Percentiles rank a stretch among this genome's conserved stretches.
Conservation (phyloP, 140 eudicot genomes). For the Anethum foeniculum region DNA sequence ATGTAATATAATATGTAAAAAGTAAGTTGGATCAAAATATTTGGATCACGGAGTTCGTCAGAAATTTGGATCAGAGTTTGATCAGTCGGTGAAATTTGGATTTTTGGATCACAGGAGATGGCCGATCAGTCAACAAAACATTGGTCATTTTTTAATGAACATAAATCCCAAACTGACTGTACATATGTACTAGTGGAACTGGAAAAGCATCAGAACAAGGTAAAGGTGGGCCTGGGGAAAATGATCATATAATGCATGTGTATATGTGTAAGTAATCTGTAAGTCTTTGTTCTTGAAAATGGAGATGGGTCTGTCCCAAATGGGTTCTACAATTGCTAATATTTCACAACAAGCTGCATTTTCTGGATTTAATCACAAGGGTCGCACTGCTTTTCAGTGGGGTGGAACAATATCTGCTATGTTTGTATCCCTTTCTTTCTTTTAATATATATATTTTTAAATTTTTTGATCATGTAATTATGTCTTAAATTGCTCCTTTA, state of each 20-base stretch:
- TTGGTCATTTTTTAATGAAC: not conserved
- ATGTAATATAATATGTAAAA: too few species aligned
- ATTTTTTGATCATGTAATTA: not conserved
- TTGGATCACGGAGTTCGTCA: too few species aligned
- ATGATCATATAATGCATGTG: not conserved
- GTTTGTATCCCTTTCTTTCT: not conserved
- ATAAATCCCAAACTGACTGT: not conserved
- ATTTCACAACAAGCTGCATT: not conserved
- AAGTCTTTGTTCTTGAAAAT: not conserved
- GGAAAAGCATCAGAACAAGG: not conserved
- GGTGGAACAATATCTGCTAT: conserved; percentile 24
- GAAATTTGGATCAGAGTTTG: too few species aligned
- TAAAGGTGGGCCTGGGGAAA: not conserved
- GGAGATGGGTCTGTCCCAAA: conserved; percentile 3
- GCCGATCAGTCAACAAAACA: not conserved
- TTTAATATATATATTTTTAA: not conserved
- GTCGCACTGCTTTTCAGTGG: conserved; percentile 21
- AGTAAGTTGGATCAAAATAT: too few species aligned
- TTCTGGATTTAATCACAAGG: not conserved
- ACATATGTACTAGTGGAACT: not conserved
- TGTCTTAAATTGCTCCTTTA: not conserved
- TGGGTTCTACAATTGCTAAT: not conserved
- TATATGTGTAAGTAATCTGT: not conserved
- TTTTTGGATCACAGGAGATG: too few species aligned
- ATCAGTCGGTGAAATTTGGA: too few species aligned